A percentile compares a stretch with the other conserved stretches of the same genome.
Evolutionary conservation across 2,329 filamentous ascomycete species (phyloP).

Genomic region (Scedosporium minutisporum): DNA sequence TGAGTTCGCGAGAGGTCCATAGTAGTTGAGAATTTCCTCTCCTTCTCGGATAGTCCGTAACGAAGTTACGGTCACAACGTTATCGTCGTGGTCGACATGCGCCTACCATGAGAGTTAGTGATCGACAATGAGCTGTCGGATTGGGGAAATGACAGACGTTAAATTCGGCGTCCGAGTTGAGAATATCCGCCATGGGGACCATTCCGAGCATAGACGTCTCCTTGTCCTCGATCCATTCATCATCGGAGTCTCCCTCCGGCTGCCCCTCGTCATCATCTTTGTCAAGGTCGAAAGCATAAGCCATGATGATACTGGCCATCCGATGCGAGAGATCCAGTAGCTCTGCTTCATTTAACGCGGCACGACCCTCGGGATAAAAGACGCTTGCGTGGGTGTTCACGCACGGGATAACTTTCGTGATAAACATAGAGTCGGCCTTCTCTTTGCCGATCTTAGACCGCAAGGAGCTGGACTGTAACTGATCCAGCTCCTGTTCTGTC

Average conservation of each 20-base stretch:
- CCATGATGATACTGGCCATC: constrained; percentile 86
- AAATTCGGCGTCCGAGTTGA: constrained; percentile 83
- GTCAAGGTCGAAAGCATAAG: constrained; percentile 79
- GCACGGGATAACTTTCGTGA: constrained; percentile 39
- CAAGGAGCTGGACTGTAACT: constrained; percentile 71
- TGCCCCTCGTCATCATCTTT: constrained; percentile 43
- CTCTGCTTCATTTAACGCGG: constrained; percentile 29
- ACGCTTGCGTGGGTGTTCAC: constrained; percentile 33
- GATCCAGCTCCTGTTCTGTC: constrained; percentile 56
- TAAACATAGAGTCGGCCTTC: constrained; percentile 62
- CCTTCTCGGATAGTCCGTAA: constrained; percentile 59
- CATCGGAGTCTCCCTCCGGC: constrained; percentile 48
- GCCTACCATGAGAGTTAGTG: constrained; percentile 22
- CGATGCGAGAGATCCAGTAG: constrained; percentile 53
- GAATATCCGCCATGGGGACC: constrained; percentile 82
- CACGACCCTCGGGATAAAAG: constrained; percentile 32
- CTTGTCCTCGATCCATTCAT: constrained; percentile 57
- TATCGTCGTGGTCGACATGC: constrained; percentile 44
- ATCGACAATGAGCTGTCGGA: neutral
- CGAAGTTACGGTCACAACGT: constrained; percentile 59
- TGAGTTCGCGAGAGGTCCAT: constrained; percentile 72
- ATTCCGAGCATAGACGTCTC: constrained; percentile 62
- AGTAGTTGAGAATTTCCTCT: constrained; percentile 80
- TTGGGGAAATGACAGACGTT: constrained; percentile 44
- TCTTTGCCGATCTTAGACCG: constrained; percentile 65